Evolutionary conservation across 1,284 basidiomycete genomes (phyloP).

Genomic region (Malassezia brasiliensis): DNA sequence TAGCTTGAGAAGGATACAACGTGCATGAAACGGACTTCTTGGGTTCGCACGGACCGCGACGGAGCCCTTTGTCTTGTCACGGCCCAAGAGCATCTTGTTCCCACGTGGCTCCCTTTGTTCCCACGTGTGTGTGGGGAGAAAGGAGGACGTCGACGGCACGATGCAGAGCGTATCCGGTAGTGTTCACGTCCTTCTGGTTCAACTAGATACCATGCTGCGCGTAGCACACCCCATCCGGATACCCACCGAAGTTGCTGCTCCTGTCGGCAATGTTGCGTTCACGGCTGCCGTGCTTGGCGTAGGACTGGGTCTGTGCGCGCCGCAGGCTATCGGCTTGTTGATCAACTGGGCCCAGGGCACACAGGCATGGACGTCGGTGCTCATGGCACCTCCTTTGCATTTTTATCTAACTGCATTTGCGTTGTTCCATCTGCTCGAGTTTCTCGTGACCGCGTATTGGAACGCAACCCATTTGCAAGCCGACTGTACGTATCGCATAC

Average conservation of each 20-base stretch:
- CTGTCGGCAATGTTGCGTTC: slow-evolving; percentile 6
- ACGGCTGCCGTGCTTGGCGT: slow-evolving; percentile 9
- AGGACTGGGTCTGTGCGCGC: slow-evolving; percentile 7
- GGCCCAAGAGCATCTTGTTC: no score
- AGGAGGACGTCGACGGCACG: neutral
- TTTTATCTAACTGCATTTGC: slow-evolving; percentile 32
- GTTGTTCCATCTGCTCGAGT: slow-evolving; percentile 85
- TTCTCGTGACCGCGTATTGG: slow-evolving; percentile 88
- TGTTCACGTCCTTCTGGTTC: neutral
- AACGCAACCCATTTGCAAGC: slow-evolving; percentile 83
- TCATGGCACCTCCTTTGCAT: slow-evolving; percentile 13
- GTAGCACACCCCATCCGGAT: slow-evolving; percentile 2
- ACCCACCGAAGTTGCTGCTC: neutral
- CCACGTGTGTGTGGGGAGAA: neutral
- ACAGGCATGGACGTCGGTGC: neutral
- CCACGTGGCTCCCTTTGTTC: neutral
- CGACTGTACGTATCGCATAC: slow-evolving; percentile 59
- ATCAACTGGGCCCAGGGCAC: neutral
- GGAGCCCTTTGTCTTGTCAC: no score
- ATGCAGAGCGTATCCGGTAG: neutral
- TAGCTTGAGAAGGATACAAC: no score
- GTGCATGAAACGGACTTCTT: no score
- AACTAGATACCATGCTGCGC: neutral
- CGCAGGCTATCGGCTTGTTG: neutral
- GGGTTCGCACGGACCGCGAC: no score